phyloP scores from a whole-genome alignment of 179 eudicot species.

The Silene coronaria region DNA sequence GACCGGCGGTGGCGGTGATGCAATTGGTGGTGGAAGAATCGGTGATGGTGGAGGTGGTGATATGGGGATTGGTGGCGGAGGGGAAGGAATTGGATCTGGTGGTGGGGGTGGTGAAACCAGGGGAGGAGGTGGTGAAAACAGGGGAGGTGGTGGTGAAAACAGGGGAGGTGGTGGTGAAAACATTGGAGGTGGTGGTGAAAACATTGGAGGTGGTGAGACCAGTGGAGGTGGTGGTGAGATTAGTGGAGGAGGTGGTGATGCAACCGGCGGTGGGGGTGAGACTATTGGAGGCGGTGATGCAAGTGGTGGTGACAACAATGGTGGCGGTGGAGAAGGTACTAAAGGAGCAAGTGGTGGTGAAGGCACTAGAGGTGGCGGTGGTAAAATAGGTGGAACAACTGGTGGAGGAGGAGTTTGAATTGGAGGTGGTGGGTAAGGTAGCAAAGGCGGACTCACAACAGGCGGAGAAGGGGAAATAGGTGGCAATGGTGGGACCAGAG shows the following conservation, averaged over 20 bases:
- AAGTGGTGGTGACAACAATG: slow-evolving; percentile 11
- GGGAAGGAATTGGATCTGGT: neutral
- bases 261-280: neutral
- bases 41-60: slow-evolving; percentile 17
- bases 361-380: slow-evolving; percentile 19
- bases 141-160: slow-evolving; percentile 9
- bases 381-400: neutral
- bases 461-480: slow-evolving; percentile 24
- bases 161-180: slow-evolving; percentile 16
- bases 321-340: slow-evolving; percentile 17
- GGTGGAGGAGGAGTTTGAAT: slow-evolving; percentile 14
- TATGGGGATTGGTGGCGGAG: slow-evolving; percentile 20
- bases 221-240: slow-evolving; percentile 9
- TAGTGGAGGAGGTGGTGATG: neutral
- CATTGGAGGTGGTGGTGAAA: slow-evolving; percentile 16
- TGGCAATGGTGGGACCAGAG: slow-evolving; percentile 5
- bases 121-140: slow-evolving; percentile 23
- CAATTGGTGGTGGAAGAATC: slow-evolving; percentile 13
- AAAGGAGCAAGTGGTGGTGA: slow-evolving; percentile 13
- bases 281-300: slow-evolving; percentile 13
- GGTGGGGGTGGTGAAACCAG: slow-evolving; percentile 18
- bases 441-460: slow-evolving; percentile 19
- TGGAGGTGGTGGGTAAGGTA: slow-evolving; percentile 17
- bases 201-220: neutral
- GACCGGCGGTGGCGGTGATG: slow-evolving; percentile 9